Evolutionary conservation across 2,329 filamentous ascomycete genomes (phyloP), one percentile per base, ranked within the genome.

Genomic region (Lizonia empirigonia): DNA sequence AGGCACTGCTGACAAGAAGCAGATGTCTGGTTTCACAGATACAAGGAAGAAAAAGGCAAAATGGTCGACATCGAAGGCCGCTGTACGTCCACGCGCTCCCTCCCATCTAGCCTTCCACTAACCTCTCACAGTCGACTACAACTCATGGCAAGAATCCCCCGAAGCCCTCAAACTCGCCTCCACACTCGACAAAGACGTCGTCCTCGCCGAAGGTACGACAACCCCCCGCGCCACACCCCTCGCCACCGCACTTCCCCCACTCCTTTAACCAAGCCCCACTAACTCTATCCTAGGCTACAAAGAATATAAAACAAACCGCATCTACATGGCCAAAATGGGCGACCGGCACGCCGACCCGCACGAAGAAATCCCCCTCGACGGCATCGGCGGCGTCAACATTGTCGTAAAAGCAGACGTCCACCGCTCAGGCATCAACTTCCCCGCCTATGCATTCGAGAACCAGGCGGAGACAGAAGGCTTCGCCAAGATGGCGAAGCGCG

Each of bases 381-480:
- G 93, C 55, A 91, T 99, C 74, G 94, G 94, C 59, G 94, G 94
- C 65, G 94, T 99, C 56, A 97, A 93, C 74, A 97, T 99, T 66
- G 79, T 99, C 36, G 94, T 99, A 61, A 99, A 99, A 79, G 94
- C 91, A 5, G 93, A 99, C 73, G 93, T 99, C 9, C 94, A 99
- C 76, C 85, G 94, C 77, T 91, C 93, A 68, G 92, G 93, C 56
- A 94, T 99, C 78, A 99, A 99, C 76, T 99, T 99, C 75, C 94
- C 94, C 7, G 87, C 86, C 71, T 99, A 99, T 69, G 84, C 94
- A 3, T 99, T 99, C 72, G 94, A 99, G 74, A 97, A 99, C 75
- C 94, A 99, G 78, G 94, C 94, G 58, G 94, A 99, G 76, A 99
- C 94, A 4, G 94, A 99, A 77, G 94, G 94, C 6, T 99, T 99